Conservation (phyloP, 1,284 basidiomycete species). For the Agaricales sp. region DNA sequence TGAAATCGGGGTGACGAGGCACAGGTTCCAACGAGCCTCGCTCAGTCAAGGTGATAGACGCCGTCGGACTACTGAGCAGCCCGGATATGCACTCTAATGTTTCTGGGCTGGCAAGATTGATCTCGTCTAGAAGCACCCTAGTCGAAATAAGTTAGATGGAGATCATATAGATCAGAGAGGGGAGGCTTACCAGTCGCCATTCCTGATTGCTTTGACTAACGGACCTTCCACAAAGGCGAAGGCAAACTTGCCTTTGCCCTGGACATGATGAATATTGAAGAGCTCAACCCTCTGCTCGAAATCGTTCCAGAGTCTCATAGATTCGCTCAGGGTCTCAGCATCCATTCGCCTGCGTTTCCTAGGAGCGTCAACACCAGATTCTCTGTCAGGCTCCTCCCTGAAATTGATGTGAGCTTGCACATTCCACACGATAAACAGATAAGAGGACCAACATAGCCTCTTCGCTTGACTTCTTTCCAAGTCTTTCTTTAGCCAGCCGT, state of each 20-base stretch:
- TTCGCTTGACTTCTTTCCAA: slow-evolving; percentile 34
- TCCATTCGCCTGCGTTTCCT: slow-evolving; percentile 71
- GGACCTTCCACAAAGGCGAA: slow-evolving; percentile 97
- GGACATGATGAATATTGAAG: slow-evolving; percentile 83
- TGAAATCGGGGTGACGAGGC: slow-evolving; percentile 89
- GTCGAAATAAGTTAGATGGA: slow-evolving; percentile 8
- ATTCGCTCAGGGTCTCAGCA: slow-evolving; percentile 29
- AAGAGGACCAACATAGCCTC: slow-evolving; percentile 28
- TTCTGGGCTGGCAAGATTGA: slow-evolving; percentile 92
- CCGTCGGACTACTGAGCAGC: slow-evolving; percentile 75
- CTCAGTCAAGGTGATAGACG: slow-evolving; percentile 91
- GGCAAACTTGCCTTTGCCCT: slow-evolving; percentile 79
- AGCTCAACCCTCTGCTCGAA: slow-evolving; percentile 68
- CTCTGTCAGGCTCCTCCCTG: slow-evolving; percentile 10
- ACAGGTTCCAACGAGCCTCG: slow-evolving; percentile 89
- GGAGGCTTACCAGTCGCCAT: slow-evolving; percentile 77
- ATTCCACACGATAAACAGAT: slow-evolving; percentile 1
- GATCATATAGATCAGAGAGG: background rate
- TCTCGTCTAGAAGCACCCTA: slow-evolving; percentile 93
- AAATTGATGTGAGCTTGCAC: slow-evolving; percentile 4
- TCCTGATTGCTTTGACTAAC: slow-evolving; percentile 82
- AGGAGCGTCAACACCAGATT: slow-evolving; percentile 28
- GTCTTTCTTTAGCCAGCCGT: slow-evolving; percentile 56
- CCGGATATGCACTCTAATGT: slow-evolving; percentile 90
- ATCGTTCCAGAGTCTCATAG: slow-evolving; percentile 55